These are phyloP conservation scores for Termitomyces sp. DNA, from an alignment of 768 basidiomycete genomes.

Conservation along the genomic window DNA sequence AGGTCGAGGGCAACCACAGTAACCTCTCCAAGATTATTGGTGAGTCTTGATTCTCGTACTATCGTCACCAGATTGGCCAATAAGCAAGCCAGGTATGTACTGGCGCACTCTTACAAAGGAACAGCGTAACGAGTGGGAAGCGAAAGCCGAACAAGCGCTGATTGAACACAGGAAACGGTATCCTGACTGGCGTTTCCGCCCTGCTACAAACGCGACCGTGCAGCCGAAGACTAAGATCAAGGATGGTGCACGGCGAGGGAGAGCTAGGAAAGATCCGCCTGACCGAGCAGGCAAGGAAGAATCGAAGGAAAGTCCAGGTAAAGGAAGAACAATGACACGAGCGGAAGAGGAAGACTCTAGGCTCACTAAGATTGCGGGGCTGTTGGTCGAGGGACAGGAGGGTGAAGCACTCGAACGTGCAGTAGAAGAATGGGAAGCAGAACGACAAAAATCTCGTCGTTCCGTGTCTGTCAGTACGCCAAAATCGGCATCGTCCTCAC, in stretches of 20 bases:
- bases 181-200: conserved; percentile 82
- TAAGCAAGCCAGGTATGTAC: conserved; percentile 49
- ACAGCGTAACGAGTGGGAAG: conserved; percentile 76
- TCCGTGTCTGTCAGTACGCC: neutral
- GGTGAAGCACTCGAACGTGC: conserved; percentile 60
- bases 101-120: conserved; percentile 70
- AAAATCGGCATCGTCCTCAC: neutral
- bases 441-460: conserved; percentile 10
- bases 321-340: conserved; percentile 29
- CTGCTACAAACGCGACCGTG: conserved; percentile 41
- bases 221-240: conserved; percentile 31
- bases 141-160: conserved; percentile 63
- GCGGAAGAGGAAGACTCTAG: conserved; percentile 41
- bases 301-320: conserved; percentile 1
- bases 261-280: conserved; percentile 19
- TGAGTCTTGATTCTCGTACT: conserved; percentile 23
- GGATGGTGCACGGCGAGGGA: conserved; percentile 18
- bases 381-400: conserved; percentile 65
- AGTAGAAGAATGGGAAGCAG: conserved; percentile 58
- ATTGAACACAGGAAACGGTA: conserved; percentile 72
- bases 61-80: neutral
- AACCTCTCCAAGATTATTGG: conserved; percentile 82
- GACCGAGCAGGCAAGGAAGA: conserved; percentile 21
- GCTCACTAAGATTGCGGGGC: conserved; percentile 63
- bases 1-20: conserved; percentile 79